Conservation (phyloP, 805 yeast genomes). For the Hanseniaspora thailandica region DNA sequence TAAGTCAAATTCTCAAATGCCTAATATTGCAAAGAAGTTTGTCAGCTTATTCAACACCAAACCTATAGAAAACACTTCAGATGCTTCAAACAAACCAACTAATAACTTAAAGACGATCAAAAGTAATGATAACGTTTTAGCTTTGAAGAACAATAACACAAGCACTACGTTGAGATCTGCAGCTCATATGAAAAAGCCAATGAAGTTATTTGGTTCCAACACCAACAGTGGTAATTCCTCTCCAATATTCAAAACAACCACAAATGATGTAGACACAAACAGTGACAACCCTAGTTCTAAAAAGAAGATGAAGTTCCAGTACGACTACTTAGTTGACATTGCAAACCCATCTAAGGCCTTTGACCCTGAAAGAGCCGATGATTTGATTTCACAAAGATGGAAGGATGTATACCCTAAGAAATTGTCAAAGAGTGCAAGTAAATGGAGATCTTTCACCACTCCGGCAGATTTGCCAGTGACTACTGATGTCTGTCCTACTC, state of each 20-base stretch:
- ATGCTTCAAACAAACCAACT: not conserved
- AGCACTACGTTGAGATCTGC: not conserved
- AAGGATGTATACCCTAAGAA: constrained; percentile 73
- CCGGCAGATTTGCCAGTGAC: constrained; percentile 89
- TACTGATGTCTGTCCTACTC: constrained; percentile 64
- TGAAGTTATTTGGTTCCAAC: constrained; percentile 2
- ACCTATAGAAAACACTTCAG: not conserved
- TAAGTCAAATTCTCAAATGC: constrained; percentile 4
- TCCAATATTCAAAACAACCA: constrained; percentile 1
- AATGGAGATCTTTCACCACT: constrained; percentile 86
- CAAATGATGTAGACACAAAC: not conserved
- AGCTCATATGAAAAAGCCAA: not conserved
- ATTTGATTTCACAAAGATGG: constrained; percentile 75
- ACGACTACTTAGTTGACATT: constrained; percentile 46
- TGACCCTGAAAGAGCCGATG: constrained; percentile 41
- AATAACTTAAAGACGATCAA: not conserved
- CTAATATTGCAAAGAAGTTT: constrained; percentile 8
- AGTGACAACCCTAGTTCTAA: not conserved
- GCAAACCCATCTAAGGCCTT: constrained; percentile 67
- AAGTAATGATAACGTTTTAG: not conserved
- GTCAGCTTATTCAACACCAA: not conserved
- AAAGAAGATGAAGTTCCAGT: constrained; percentile 8
- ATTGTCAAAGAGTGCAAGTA: constrained; percentile 54
- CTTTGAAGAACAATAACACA: not conserved
- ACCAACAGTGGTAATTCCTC: not conserved